Evolutionary conservation across 2,329 filamentous ascomycete species (phyloP).

Genomic region (Calonectria hongkongensis): DNA sequence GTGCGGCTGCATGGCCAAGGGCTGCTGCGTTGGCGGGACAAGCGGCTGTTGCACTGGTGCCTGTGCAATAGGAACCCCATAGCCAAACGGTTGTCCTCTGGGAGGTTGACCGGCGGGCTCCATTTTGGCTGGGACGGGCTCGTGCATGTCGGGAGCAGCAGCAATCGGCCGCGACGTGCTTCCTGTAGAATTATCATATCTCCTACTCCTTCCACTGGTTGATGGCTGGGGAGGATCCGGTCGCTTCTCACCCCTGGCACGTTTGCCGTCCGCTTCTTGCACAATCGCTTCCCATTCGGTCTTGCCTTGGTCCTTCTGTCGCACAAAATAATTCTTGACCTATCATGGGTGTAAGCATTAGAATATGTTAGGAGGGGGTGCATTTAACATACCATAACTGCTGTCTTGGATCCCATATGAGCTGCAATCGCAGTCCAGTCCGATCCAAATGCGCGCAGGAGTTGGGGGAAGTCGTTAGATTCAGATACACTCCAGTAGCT

Average conservation of each 20-base stretch:
- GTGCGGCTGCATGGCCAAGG: slow-evolving; percentile 60
- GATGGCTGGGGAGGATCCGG: slow-evolving; percentile 77
- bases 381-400: slow-evolving; percentile 82
- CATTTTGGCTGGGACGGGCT: slow-evolving; percentile 67
- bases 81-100: slow-evolving; percentile 64
- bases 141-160: slow-evolving; percentile 68
- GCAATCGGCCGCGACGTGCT: slow-evolving; percentile 65
- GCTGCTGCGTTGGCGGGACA: slow-evolving; percentile 54
- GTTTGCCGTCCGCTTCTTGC: slow-evolving; percentile 75
- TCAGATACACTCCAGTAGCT: slow-evolving; percentile 94
- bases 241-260: slow-evolving; percentile 73
- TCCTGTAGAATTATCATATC: slow-evolving; percentile 66
- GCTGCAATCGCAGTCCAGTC: slow-evolving; percentile 85
- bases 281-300: slow-evolving; percentile 77
- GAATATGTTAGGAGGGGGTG: not conserved
- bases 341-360: slow-evolving; percentile 56
- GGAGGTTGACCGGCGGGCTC: slow-evolving; percentile 61
- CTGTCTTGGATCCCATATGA: slow-evolving; percentile 89
- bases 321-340: slow-evolving; percentile 82
- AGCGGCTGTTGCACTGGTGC: slow-evolving; percentile 59
- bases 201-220: slow-evolving; percentile 68
- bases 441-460: slow-evolving; percentile 84
- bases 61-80: slow-evolving; percentile 69
- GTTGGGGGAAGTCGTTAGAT: slow-evolving; percentile 83
- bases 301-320: slow-evolving; percentile 76